These are phyloP conservation scores for Fusarium sp. DNA, from an alignment of 2,329 filamentous ascomycete genomes.

Conservation along the genomic window DNA sequence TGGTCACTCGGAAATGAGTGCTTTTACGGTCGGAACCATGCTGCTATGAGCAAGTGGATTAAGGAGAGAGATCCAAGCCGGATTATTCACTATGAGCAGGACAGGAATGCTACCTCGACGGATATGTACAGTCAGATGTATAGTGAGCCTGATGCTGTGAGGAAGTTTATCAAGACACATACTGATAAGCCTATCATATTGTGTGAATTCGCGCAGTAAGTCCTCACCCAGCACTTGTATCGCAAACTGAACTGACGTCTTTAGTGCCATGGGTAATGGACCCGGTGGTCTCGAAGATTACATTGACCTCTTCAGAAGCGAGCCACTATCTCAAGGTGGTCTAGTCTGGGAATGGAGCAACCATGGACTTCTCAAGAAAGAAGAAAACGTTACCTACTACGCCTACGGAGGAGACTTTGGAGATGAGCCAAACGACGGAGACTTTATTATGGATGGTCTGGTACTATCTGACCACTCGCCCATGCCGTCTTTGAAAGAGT, in stretches of 20 bases:
- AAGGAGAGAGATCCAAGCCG: constrained; percentile 67
- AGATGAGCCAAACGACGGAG: constrained; percentile 70
- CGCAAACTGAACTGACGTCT: not conserved
- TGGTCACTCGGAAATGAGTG: constrained; percentile 81
- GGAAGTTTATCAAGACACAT: constrained; percentile 6
- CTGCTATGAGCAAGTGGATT: constrained; percentile 75
- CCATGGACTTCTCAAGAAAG: constrained; percentile 52
- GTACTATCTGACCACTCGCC: constrained; percentile 23
- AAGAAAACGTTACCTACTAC: constrained; percentile 1
- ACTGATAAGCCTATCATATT: constrained; percentile 67
- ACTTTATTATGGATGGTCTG: constrained; percentile 71
- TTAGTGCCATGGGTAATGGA: constrained; percentile 77
- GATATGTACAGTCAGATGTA: constrained; percentile 79
- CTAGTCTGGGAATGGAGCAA: constrained; percentile 76
- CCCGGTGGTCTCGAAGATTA: constrained; percentile 77
- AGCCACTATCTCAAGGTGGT: constrained; percentile 68
- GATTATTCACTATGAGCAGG: constrained; percentile 75
- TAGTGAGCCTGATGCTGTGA: constrained; percentile 58
- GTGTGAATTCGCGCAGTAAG: constrained; percentile 64
- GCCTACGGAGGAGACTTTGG: constrained; percentile 74
- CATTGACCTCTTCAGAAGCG: constrained; percentile 72
- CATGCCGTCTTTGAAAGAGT: constrained; percentile 24
- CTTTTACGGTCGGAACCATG: constrained; percentile 77
- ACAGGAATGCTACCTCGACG: constrained; percentile 67
- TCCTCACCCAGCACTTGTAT: fast-evolving